Evolutionary conservation across 75 land plant genomes (phyloP).

Genomic region (Picea sitchensis): DNA sequence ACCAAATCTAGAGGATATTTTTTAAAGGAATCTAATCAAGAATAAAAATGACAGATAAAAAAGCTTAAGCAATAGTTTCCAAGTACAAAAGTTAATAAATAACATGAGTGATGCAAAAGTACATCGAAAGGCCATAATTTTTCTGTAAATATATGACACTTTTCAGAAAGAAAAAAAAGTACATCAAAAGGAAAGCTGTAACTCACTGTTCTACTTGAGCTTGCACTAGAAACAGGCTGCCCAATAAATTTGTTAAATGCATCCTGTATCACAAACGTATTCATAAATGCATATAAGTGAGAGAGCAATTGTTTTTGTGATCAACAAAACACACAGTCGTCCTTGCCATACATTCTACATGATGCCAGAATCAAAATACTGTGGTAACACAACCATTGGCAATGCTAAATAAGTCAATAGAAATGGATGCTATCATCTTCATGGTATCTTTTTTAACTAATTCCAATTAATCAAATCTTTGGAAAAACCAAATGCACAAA

Average conservation of each 20-base stretch:
- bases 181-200: neutral
- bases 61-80: too few species aligned
- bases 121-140: neutral
- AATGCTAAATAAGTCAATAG: too few species aligned
- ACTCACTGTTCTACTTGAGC: slow-evolving; percentile 91
- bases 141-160: neutral
- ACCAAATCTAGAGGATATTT: too few species aligned
- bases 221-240: slow-evolving; percentile 63
- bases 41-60: too few species aligned
- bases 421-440: too few species aligned
- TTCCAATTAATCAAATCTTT: neutral
- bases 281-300: neutral
- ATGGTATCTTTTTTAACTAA: neutral
- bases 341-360: too few species aligned
- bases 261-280: slow-evolving; percentile 37
- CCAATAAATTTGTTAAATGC: slow-evolving; percentile 87
- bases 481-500: neutral
- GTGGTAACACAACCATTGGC: too few species aligned
- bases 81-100: too few species aligned
- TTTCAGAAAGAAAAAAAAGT: neutral
- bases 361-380: too few species aligned
- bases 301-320: neutral
- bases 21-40: too few species aligned
- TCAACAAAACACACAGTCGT: neutral
- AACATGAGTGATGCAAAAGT: neutral